Evolutionary conservation across 495 filamentous ascomycete genomes (phyloP), one percentile per base, ranked within the genome.

Genomic region (Xylaria acuta): DNA sequence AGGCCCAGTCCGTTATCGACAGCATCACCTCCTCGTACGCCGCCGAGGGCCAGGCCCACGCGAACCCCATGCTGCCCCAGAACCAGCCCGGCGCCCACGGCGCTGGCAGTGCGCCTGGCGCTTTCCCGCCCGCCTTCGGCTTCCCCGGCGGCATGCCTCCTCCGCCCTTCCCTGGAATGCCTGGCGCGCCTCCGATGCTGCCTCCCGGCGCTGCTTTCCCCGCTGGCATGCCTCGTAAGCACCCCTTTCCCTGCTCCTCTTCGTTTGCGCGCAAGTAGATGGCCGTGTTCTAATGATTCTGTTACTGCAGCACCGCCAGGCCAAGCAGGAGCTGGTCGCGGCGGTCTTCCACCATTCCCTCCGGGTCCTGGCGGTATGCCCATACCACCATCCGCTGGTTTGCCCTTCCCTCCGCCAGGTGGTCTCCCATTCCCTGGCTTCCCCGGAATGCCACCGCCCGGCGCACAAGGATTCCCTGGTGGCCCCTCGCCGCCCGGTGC

Each of bases 1-100:
- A 98, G 83, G 95, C 97, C 36, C 96, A 99, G 82, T 94, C 91
- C 45, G 97, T 99, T 68, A 99, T 99, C 80, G 96, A 99, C 85
- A 93, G 90, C 67, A 99, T 99, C 82, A 98, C 96, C 18, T 92
- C 89, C 47, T 96, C 94, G 36, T 98, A 99, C 87, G 92, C 91
- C 56, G 94, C 94, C 73, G 96, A 96, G 80, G 96, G 96, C 78
- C 93, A 97, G 81, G 88, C 92, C 68, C 87, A 90, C 75, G 88
- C 90, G 38, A 97, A 97, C 80, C 94, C 93, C 49, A 93, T 94
- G 85, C 88, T 95, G 72, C 88, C 85, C 27, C 88, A 90, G 74
- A 88, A 88, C 72, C 84, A 84, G 74, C 88, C 88, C 54, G 86
- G 84, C 65, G 84, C 83, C n/a, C 86, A 89, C 25, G 88, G 72